Base-by-base conservation (phyloP, 768 basidiomycete species). In the Calocera cornea region DNA sequence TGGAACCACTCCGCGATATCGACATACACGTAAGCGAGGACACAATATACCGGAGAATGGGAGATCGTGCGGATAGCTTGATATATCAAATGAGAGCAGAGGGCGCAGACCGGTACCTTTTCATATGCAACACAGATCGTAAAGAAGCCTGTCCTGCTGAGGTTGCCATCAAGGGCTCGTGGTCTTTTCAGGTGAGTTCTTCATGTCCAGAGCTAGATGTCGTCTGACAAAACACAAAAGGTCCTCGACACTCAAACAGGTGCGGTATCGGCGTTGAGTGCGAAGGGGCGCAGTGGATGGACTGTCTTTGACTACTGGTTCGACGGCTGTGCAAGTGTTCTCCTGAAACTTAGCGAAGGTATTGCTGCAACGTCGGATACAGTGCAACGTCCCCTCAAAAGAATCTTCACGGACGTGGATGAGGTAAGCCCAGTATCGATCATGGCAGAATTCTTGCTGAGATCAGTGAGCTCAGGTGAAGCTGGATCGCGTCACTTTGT, bases 61-160 rank as follows among this genome's bases (percentile, higher is more conserved):
- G 72, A 2, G 65, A 64, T 11, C 40, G 72, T 34, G 67, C 70
- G 10, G 68, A 71, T 31, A 69, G 67, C 27, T 31, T 73, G 2
- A 41, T 72, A 19, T 72, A 73, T 44, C 73, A 73, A 44, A 50
- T 72, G 68, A 40, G 72, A 40, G 44, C 69, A 14, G 73, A 72
- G 63, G 72, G 70, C 1, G 64, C 68, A 1, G 70, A 71, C 8
- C 50, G 64, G n/a, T 71, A 66, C 44, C 64, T 73, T 10, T 73
- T 73, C 64, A 71, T 73, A 24, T 72, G 69, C 50, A 72, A 72
- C 33, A 70, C 66, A 31, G 70, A 71, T 63, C 69, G 71, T 2
- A 70, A 69, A 36, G 69, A 72, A 41, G 60, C 70, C 3, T 65
- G 64, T 38, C 67, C 70, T 17, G 65, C 67, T 11, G 38, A 29